Percentiles rank a stretch among this genome's conserved stretches.
These are phyloP conservation scores for Noccaea bulbosa DNA, from an alignment of 345 rosid species.

Conservation along the genomic window DNA sequence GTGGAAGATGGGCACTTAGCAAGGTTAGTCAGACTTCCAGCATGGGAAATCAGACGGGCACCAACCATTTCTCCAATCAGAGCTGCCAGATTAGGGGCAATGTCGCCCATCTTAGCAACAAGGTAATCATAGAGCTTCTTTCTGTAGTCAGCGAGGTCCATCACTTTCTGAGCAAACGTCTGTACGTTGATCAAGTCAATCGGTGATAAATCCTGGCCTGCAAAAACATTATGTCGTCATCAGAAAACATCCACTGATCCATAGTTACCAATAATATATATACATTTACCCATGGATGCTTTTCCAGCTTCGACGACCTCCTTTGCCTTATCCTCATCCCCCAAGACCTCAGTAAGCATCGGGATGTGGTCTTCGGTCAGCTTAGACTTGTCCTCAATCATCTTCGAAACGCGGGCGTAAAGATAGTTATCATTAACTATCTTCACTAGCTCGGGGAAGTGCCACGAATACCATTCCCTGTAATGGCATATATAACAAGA, in stretches of 20 bases:
- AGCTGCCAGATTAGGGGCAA: conserved; percentile 93
- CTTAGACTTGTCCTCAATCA: conserved; percentile 68
- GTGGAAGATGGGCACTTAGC: conserved; percentile 99
- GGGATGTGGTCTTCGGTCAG: conserved; percentile 61
- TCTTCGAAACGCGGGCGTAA: conserved; percentile 61
- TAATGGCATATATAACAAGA: conserved; percentile 12
- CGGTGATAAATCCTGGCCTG: conserved; percentile 92
- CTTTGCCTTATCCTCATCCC: conserved; percentile 94
- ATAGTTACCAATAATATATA: not conserved
- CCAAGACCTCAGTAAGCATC: conserved; percentile 59
- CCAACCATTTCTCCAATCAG: conserved; percentile 97
- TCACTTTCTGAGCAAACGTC: conserved; percentile 79
- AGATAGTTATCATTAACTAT: conserved; percentile 96
- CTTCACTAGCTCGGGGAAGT: conserved; percentile 91
- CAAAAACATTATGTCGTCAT: not conserved
- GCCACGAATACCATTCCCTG: conserved; percentile 99
- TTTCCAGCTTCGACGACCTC: conserved; percentile 94
- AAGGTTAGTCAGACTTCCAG: conserved; percentile 97
- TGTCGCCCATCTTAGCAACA: conserved; percentile 85
- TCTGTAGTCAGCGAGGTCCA: conserved; percentile 89
- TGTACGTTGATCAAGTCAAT: conserved; percentile 89
- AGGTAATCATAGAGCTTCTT: conserved; percentile 92
- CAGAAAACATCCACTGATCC: not conserved
- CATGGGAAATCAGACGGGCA: conserved; percentile 97
- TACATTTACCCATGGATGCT: conserved; percentile 85